Evolutionary conservation across 768 basidiomycete genomes (phyloP).

Genomic region (Suillus ampliporus): DNA sequence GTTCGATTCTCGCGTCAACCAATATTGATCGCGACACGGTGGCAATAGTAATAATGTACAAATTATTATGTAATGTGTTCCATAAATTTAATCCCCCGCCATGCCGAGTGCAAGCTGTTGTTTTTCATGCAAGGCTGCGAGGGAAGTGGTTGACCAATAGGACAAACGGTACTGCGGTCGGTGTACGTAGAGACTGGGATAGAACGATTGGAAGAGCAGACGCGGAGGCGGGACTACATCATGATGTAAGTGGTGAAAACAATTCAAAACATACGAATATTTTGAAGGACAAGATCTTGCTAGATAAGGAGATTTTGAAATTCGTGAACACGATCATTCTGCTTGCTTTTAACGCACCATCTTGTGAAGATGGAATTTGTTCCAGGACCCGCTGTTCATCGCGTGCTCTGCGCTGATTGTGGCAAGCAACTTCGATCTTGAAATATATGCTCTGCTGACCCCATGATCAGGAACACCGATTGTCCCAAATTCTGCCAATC

Average conservation of each 20-base stretch:
- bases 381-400: constrained; percentile 74
- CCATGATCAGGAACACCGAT: constrained; percentile 72
- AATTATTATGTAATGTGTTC: neutral
- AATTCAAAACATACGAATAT: too few species aligned
- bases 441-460: constrained; percentile 10
- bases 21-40: constrained; percentile 8
- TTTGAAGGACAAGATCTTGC: too few species aligned
- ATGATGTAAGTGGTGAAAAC: too few species aligned
- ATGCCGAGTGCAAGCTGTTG: neutral
- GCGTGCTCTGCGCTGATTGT: constrained; percentile 90
- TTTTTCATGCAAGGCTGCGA: neutral
- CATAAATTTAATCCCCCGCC: too few species aligned
- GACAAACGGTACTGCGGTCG: too few species aligned
- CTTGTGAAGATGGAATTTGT: constrained; percentile 72
- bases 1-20: neutral
- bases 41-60: neutral
- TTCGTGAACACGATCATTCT: neutral
- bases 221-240: too few species aligned
- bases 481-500: constrained; percentile 90
- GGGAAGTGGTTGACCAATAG: neutral
- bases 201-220: neutral
- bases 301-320: neutral
- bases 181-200: neutral
- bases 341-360: neutral
- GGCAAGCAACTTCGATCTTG: constrained; percentile 48